phyloP scores from a whole-genome alignment of 805 yeast genomes.

The Nakazawaea wickerhamii region DNA sequence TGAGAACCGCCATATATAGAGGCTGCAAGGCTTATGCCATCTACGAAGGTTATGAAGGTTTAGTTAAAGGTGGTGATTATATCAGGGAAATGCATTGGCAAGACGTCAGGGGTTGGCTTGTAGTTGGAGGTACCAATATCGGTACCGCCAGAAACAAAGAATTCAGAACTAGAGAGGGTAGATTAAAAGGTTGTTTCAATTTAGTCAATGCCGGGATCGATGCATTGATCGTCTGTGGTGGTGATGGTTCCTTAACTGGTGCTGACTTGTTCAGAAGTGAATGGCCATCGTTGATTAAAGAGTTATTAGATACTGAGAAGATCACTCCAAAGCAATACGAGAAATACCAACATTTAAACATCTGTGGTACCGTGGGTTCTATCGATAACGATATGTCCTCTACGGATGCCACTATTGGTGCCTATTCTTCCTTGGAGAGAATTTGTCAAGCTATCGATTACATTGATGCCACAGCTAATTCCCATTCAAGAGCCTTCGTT shows the following conservation, averaged over 20 bases:
- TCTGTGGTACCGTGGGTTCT: constrained; percentile 77
- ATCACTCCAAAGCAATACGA: constrained; percentile 42
- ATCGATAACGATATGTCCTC: constrained; percentile 81
- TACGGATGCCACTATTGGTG: constrained; percentile 82
- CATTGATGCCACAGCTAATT: constrained; percentile 78
- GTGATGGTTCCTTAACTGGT: constrained; percentile 80
- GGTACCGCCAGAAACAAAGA: constrained; percentile 75
- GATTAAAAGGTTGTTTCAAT: constrained; percentile 58
- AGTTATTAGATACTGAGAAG: constrained; percentile 40
- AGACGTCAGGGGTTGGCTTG: constrained; percentile 66
- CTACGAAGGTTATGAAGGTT: constrained; percentile 92
- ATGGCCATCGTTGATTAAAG: constrained; percentile 69
- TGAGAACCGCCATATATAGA: constrained; percentile 80
- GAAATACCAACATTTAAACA: constrained; percentile 52
- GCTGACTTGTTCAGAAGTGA: constrained; percentile 73
- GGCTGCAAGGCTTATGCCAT: constrained; percentile 91
- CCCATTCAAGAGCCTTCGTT: constrained; percentile 79
- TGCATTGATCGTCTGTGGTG: constrained; percentile 76
- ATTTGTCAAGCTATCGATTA: constrained; percentile 73
- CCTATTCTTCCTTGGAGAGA: constrained; percentile 70
- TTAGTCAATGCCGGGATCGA: constrained; percentile 69
- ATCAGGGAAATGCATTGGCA: constrained; percentile 68
- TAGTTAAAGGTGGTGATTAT: constrained; percentile 75
- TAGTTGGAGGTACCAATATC: constrained; percentile 70
- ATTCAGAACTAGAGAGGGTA: constrained; percentile 61